phyloP scores from a whole-genome alignment of 805 yeast species.

The Ascoidea rubescens region DNA sequence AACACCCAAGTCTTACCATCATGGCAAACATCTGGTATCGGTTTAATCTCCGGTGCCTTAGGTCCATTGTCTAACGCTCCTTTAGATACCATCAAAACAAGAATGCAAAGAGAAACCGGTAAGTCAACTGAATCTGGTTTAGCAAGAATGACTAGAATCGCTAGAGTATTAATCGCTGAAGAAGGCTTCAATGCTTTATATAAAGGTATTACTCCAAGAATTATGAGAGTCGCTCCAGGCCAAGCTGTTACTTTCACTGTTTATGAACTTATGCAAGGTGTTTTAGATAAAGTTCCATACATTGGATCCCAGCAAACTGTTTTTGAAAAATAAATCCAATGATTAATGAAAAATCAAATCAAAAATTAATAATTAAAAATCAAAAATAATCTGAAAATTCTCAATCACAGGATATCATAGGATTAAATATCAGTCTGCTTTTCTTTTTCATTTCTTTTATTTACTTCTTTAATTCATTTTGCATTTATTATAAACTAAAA shows the following conservation, averaged over 20 bases:
- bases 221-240: slow-evolving; percentile 98
- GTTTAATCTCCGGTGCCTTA: slow-evolving; percentile 87
- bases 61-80: slow-evolving; percentile 98
- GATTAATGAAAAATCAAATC: no score
- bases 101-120: slow-evolving; percentile 84
- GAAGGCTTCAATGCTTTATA: slow-evolving; percentile 84
- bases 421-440: no score
- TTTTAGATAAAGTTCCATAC: slow-evolving; percentile 30
- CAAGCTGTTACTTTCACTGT: slow-evolving; percentile 98
- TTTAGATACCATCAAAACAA: slow-evolving; percentile 89
- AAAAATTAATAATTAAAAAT: no score
- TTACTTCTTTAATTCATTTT: background rate
- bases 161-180: slow-evolving; percentile 67
- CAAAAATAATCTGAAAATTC: no score
- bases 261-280: slow-evolving; percentile 72
- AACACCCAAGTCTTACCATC: slow-evolving; percentile 53
- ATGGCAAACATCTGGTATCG: slow-evolving; percentile 89
- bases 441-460: background rate
- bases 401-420: no score
- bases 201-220: slow-evolving; percentile 97
- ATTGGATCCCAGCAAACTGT: slow-evolving; percentile 16
- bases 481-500: no score
- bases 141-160: slow-evolving; percentile 69
- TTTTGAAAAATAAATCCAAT: slow-evolving; percentile 17
- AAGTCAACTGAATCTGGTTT: slow-evolving; percentile 49